Base-by-base conservation (phyloP, 345 rosid genomes). In the Camelina hispida region DNA sequence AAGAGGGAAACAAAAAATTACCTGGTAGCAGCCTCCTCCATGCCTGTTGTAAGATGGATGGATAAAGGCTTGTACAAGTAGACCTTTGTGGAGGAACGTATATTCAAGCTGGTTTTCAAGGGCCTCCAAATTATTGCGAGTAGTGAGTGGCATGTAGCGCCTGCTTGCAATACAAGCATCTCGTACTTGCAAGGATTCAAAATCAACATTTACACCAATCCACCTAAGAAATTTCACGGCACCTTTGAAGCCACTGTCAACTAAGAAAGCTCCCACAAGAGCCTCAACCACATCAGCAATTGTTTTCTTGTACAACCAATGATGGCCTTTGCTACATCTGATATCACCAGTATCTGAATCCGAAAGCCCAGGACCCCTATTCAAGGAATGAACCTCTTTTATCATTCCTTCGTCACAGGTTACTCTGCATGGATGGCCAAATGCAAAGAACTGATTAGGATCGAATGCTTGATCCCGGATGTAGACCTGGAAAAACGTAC, bases 21-120 rank as follows among this genome's bases (percentile, higher is more conserved):
- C 98, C 92, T 93, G 98, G 80, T 91, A 93, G 88, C 98, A 91
- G 75, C 98, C 98, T 78, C 97, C 96, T 59, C 91, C 98, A 76
- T 81, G 89, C 79, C 66, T 80, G 84, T 78, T 85, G 80, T 85
- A 88, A 81, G 98, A 93, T 68, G 98, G 97, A 85, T 93, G 98
- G 56, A 93, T 82, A 72, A 89, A 87, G 34, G 97, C 96, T 75
- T 91, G 98, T 16, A 87, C 78, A 77, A 93, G 89, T 68, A 93
- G 79, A 79, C 98, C 98, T 84, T 55, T 86, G 69, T 89, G 87
- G 60, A 66, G 83, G 76, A 93, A 93, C 48, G 54, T 78, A 76
- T 86, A 84, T 5, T 79, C 85, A 78, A 91, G 69, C 61, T 42
- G 66, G 15, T 72, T 74, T 82, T 93, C 93, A 65, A 88, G 83